phyloP scores from a whole-genome alignment of 345 rosid genomes.

The Gossypium australe region DNA sequence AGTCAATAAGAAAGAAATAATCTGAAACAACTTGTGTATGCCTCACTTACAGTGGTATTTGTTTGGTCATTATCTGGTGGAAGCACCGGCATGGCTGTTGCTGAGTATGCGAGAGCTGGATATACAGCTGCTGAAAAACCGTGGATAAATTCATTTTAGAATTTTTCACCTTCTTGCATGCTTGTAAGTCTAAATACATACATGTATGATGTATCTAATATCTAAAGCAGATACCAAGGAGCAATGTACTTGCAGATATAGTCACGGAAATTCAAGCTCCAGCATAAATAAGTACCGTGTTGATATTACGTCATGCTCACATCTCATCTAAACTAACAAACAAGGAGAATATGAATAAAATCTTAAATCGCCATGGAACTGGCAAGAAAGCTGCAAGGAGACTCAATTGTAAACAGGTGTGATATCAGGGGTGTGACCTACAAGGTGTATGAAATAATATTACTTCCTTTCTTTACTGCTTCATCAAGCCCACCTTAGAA shows the following conservation, averaged over 20 bases:
- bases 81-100: constrained; percentile 51
- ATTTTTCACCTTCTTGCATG: background rate
- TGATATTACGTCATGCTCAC: no score
- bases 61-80: constrained; percentile 65
- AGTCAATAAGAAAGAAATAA: constrained; percentile 16
- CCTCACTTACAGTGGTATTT: constrained; percentile 72
- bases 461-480: background rate
- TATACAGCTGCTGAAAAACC: constrained; percentile 45
- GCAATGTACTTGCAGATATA: background rate
- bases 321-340: no score
- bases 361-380: no score
- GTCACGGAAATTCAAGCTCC: background rate
- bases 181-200: background rate
- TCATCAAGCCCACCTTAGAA: background rate
- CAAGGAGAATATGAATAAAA: no score
- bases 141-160: constrained; percentile 5
- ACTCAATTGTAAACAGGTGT: background rate
- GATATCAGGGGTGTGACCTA: background rate
- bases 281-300: no score
- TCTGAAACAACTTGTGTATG: background rate
- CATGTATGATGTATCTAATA: background rate
- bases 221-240: background rate
- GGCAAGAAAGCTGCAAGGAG: no score
- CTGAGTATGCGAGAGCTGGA: constrained; percentile 54
- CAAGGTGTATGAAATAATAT: background rate